Base-by-base conservation (phyloP, 2,329 filamentous ascomycete genomes). In the Aspergillus phoenicis region DNA sequence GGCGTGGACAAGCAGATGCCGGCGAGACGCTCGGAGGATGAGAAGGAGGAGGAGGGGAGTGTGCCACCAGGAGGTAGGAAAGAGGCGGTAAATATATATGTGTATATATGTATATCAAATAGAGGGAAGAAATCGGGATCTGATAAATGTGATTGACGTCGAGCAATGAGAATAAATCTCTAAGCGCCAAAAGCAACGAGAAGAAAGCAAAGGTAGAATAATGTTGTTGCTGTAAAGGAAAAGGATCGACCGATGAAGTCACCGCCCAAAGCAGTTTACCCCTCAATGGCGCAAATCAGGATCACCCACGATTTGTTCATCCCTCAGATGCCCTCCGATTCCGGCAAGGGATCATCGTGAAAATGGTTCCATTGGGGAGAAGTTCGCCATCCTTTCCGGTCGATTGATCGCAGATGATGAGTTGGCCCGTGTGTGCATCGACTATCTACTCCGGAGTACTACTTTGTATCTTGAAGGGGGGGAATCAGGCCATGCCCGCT, bases 171-270 rank as follows among this genome's bases (percentile, higher is more conserved):
- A 15, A 36, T 36, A 36, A 45, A 45, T 45, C 41, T 13, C 13
- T 24, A 24, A 41, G n/a, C 20, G 30, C 13, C 52, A 39, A 53
- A 28, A 41, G 33, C 17, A 30, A 39, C 2, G 4, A 30, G 13
- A 24, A n/a, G 26, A 5, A n/a, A 22, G 2, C 10, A 22, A 20
- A 30, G 41, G 45, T 49, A 30, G 45, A n/a, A n/a, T 2, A 15
- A 30, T 20, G 20, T n/a, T 15, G 28, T 33, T n/a, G 30, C 28
- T 30, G 30, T 20, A 33, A 33, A n/a, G 8, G 47, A 2, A 33
- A 43, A 39, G 36, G 53, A 56, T 47, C 53, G 39, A 56, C 53
- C 53, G 53, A 56, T 56, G 53, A 56, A 56, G 53, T 56, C 53
- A 56, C 53, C 53, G 53, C 53, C 53, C 53, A 28, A n/a, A 28